Conservation (phyloP, 257 asterid species). For the Euphrasia confusa region DNA sequence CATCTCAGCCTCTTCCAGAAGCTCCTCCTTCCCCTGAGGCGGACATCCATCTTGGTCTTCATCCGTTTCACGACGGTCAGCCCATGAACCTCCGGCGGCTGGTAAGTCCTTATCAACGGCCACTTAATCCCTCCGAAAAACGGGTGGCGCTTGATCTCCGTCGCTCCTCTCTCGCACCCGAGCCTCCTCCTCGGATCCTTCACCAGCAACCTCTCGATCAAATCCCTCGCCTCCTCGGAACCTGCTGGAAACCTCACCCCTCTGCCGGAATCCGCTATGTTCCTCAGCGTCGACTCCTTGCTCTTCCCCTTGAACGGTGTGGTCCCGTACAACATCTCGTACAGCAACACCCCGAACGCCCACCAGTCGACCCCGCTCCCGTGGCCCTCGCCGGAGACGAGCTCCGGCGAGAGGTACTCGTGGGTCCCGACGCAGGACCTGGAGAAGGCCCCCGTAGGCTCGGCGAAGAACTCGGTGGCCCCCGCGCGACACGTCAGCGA, state of each 20-base stretch:
- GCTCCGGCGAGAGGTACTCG: constrained; percentile 83
- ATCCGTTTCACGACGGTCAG: constrained; percentile 53
- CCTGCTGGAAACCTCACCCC: constrained; percentile 49
- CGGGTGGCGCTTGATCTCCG: constrained; percentile 84
- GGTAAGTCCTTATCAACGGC: constrained; percentile 74
- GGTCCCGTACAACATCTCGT: constrained; percentile 60
- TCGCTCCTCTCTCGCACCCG: constrained; percentile 75
- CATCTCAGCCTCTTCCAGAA: constrained; percentile 52
- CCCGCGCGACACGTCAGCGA: constrained; percentile 27
- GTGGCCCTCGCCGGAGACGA: constrained; percentile 63
- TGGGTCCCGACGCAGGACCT: constrained; percentile 89
- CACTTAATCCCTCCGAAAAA: constrained; percentile 77
- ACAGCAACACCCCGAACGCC: constrained; percentile 80
- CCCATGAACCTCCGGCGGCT: constrained; percentile 84
- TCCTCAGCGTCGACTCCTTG: constrained; percentile 82
- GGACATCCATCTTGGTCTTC: constrained; percentile 38
- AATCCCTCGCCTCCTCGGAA: constrained; percentile 50
- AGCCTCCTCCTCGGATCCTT: constrained; percentile 71
- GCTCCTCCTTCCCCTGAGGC: constrained; percentile 49
- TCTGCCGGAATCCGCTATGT: constrained; percentile 50
- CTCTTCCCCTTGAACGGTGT: constrained; percentile 88
- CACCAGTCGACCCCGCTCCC: constrained; percentile 98
- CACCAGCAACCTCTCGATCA: constrained; percentile 65
- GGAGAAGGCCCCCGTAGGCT: constrained; percentile 80
- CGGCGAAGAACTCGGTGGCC: constrained; percentile 68